These are phyloP conservation scores for Penicillium herquei DNA, from an alignment of 495 filamentous ascomycete species.

Conservation along the genomic window DNA sequence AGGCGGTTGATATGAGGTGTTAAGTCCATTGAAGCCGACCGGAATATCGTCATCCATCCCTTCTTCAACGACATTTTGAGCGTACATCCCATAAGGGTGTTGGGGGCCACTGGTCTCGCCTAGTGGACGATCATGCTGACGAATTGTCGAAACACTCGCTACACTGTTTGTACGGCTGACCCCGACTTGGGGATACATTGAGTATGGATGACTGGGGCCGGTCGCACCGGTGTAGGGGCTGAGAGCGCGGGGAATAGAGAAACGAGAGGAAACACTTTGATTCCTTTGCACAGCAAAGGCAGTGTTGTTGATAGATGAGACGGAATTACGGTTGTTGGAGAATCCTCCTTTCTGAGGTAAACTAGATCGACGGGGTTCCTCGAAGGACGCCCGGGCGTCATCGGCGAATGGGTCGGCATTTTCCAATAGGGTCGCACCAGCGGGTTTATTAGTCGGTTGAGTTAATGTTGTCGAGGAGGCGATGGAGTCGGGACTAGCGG, in stretches of 20 bases:
- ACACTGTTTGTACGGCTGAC: slow-evolving; percentile 61
- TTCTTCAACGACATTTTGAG: slow-evolving; percentile 67
- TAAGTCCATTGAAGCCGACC: slow-evolving; percentile 70
- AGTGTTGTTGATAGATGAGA: slow-evolving; percentile 32
- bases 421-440: slow-evolving; percentile 28
- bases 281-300: slow-evolving; percentile 35
- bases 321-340: slow-evolving; percentile 31
- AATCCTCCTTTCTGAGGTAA: slow-evolving; percentile 41
- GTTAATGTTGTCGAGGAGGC: slow-evolving; percentile 37
- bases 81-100: slow-evolving; percentile 84
- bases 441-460: slow-evolving; percentile 22
- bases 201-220: slow-evolving; percentile 56
- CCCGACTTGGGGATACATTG: slow-evolving; percentile 55
- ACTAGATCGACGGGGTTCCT: slow-evolving; percentile 40
- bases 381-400: slow-evolving; percentile 38
- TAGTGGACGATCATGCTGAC: slow-evolving; percentile 58
- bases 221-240: slow-evolving; percentile 56
- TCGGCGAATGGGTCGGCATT: slow-evolving; percentile 44
- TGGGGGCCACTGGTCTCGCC: slow-evolving; percentile 68
- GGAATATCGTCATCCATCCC: slow-evolving; percentile 54
- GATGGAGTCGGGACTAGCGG: slow-evolving; percentile 35
- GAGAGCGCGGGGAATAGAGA: slow-evolving; percentile 46
- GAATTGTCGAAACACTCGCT: slow-evolving; percentile 59
- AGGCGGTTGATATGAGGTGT: slow-evolving; percentile 63
- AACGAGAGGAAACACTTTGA: slow-evolving; percentile 45